These are phyloP conservation scores for Neurospora sp. DNA, from an alignment of 495 filamentous ascomycete species.

Conservation along the genomic window DNA sequence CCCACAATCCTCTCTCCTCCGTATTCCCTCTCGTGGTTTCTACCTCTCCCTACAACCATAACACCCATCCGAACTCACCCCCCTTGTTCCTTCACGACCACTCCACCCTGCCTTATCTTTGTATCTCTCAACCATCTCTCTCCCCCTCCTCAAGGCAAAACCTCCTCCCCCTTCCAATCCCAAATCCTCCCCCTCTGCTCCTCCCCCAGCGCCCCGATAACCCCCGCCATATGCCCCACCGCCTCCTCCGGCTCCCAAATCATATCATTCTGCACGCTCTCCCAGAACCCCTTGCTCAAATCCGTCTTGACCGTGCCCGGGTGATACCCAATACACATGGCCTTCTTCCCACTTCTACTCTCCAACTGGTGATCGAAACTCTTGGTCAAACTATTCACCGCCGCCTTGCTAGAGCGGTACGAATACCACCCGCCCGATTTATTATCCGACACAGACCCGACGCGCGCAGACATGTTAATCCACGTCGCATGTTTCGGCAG, in stretches of 20 bases:
- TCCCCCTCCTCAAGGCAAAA: conserved; percentile 40
- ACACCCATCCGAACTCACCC: too few relatives aligned
- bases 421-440: conserved; percentile 61
- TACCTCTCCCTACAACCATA: too few relatives aligned
- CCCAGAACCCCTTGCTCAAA: conserved; percentile 65
- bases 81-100: too few relatives aligned
- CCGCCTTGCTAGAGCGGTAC: conserved; percentile 66
- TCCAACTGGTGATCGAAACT: conserved; percentile 62
- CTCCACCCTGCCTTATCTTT: too few relatives aligned
- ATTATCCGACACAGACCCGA: conserved; percentile 67
- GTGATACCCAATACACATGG: conserved; percentile 62
- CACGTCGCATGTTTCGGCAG: conserved; percentile 44
- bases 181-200: conserved; percentile 57
- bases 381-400: conserved; percentile 58
- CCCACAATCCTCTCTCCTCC: too few relatives aligned
- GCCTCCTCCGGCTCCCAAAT: conserved; percentile 53
- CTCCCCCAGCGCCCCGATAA: conserved; percentile 38
- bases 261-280: conserved; percentile 43
- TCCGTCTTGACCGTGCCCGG: conserved; percentile 75
- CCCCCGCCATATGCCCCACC: conserved; percentile 46
- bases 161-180: conserved; percentile 69
- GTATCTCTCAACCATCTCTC: too few relatives aligned
- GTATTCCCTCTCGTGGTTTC: too few relatives aligned
- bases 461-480: conserved; percentile 63
- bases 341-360: conserved; percentile 43